phyloP scores from a whole-genome alignment of 129 eudicot species.

The Cynara cardunculus region DNA sequence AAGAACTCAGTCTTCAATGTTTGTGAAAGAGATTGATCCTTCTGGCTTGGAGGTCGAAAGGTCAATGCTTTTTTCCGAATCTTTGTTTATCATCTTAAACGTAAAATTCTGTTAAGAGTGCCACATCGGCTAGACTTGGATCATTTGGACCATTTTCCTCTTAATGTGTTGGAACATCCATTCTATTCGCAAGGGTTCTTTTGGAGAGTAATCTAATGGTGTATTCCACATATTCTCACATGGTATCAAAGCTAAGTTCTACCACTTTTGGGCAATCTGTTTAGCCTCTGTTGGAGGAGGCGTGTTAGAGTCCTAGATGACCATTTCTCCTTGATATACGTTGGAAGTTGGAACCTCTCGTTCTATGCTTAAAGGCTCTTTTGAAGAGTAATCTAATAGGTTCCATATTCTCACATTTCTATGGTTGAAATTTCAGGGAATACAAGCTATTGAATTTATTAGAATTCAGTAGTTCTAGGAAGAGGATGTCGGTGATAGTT shows the following conservation, averaged over 20 bases:
- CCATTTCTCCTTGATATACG: too few species aligned
- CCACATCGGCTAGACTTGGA: background rate
- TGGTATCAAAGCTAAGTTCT: background rate
- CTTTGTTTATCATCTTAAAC: background rate
- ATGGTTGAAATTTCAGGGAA: slow-evolving; percentile 29
- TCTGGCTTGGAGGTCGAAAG: slow-evolving; percentile 41
- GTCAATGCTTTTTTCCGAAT: slow-evolving; percentile 8
- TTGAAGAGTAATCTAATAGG: too few species aligned
- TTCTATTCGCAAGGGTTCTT: too few species aligned
- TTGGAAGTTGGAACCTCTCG: too few species aligned
- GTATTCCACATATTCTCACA: background rate
- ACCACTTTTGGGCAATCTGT: too few species aligned
- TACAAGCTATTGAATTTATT: slow-evolving; percentile 52
- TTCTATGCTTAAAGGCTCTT: background rate
- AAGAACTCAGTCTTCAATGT: slow-evolving; percentile 44
- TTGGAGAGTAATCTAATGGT: too few species aligned
- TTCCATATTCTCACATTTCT: background rate
- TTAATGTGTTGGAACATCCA: background rate
- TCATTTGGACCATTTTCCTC: background rate
- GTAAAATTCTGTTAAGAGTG: background rate
- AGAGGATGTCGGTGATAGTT: slow-evolving; percentile 56
- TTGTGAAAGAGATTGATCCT: slow-evolving; percentile 42
- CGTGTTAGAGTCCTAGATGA: too few species aligned
- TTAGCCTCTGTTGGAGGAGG: too few species aligned
- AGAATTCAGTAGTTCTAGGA: slow-evolving; percentile 54